These are phyloP conservation scores for Dioszegia hungarica DNA, from an alignment of 768 basidiomycete species.

Conservation along the genomic window DNA sequence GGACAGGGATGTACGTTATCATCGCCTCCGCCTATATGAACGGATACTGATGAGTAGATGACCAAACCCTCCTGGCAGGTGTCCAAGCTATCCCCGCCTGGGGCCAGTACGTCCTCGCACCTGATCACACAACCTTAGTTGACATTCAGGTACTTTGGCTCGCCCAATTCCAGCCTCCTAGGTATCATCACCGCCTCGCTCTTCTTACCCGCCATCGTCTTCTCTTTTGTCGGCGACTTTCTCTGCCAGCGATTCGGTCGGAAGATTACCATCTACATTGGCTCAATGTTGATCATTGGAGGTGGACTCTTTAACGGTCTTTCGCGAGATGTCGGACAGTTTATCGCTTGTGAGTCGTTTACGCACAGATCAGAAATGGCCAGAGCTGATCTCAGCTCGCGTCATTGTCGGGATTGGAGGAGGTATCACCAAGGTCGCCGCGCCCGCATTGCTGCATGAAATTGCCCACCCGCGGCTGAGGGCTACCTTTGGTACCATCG, in stretches of 20 bases:
- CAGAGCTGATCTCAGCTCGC: slow-evolving; percentile 2
- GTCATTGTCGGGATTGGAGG: slow-evolving; percentile 24
- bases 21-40: not conserved
- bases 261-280: slow-evolving; percentile 14
- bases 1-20: slow-evolving; percentile 6
- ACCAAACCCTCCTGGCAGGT: slow-evolving; percentile 13
- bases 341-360: slow-evolving; percentile 1
- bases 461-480: slow-evolving; percentile 27
- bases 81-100: slow-evolving; percentile 20
- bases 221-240: slow-evolving; percentile 11
- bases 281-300: slow-evolving; percentile 21
- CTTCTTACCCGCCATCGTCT: slow-evolving; percentile 23
- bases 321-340: slow-evolving; percentile 5
- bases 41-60: slow-evolving; percentile 4
- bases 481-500: slow-evolving; percentile 10
- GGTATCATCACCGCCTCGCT: slow-evolving; percentile 21
- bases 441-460: slow-evolving; percentile 22
- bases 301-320: slow-evolving; percentile 12
- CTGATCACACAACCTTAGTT: not conserved
- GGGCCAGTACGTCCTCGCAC: slow-evolving; percentile 11
- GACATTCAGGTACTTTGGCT: slow-evolving; percentile 18
- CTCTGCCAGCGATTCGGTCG: slow-evolving; percentile 10
- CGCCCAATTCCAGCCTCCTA: slow-evolving; percentile 8
- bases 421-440: slow-evolving; percentile 20
- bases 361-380: too few species aligned